phyloP scores from a whole-genome alignment of 805 yeast genomes.

The Pichia eremophila region DNA sequence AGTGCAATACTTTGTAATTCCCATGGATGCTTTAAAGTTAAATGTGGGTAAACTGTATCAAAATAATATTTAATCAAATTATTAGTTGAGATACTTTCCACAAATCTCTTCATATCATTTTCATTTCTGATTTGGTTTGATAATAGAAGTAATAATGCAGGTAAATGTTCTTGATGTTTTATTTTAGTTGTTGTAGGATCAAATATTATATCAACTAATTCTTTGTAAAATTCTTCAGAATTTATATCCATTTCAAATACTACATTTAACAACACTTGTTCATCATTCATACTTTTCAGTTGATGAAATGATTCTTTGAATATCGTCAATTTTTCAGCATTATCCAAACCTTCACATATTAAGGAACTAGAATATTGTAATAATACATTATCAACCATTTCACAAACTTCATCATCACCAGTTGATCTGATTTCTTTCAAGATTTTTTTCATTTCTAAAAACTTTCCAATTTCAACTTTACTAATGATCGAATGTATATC shows the following conservation, averaged over 20 bases:
- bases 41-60: background rate
- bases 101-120: background rate
- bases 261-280: slow-evolving; percentile 8
- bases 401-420: background rate
- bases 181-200: background rate
- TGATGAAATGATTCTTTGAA: background rate
- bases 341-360: background rate
- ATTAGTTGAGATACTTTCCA: background rate
- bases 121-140: slow-evolving; percentile 7
- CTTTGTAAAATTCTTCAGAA: background rate
- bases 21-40: slow-evolving; percentile 8
- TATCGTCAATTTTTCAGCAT: background rate
- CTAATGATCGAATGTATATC: background rate
- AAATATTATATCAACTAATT: background rate
- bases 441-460: background rate
- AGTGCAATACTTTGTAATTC: slow-evolving; percentile 10
- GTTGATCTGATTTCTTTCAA: background rate
- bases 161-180: background rate
- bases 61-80: slow-evolving; percentile 5
- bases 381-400: background rate
- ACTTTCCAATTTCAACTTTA: background rate
- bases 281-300: background rate
- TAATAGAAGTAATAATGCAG: slow-evolving; percentile 4
- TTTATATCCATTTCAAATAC: slow-evolving; percentile 1
- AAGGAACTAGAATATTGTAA: background rate